phyloP scores from a whole-genome alignment of 768 basidiomycete genomes.

The Galerina sulciceps region DNA sequence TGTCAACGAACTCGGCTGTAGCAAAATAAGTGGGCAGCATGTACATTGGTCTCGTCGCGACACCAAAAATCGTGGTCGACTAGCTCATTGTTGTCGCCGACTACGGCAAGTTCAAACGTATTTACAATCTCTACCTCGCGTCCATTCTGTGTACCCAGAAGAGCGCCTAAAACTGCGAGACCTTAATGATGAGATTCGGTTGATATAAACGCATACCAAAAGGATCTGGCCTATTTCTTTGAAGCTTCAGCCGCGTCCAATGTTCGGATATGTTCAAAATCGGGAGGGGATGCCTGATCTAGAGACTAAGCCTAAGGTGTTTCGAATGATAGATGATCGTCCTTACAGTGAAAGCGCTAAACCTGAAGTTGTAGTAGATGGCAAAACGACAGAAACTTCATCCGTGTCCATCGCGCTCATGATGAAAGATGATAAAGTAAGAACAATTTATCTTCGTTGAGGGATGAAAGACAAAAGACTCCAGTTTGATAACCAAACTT shows the following conservation, averaged over 20 bases:
- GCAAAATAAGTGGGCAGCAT: slow-evolving; percentile 7
- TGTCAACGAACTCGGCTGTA: neutral
- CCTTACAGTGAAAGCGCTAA: slow-evolving; percentile 76
- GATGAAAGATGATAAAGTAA: slow-evolving; percentile 9
- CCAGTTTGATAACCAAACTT: no score
- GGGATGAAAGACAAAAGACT: neutral
- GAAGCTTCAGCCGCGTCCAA: slow-evolving; percentile 82
- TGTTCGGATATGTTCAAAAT: slow-evolving; percentile 98
- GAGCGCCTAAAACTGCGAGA: slow-evolving; percentile 80
- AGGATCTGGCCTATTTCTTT: slow-evolving; percentile 60
- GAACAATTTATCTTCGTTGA: neutral
- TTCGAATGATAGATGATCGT: neutral
- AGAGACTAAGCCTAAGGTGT: slow-evolving; percentile 20
- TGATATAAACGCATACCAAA: slow-evolving; percentile 55
- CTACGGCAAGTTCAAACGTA: slow-evolving; percentile 87
- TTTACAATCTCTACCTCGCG: slow-evolving; percentile 97
- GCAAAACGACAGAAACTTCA: slow-evolving; percentile 74
- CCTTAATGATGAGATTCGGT: slow-evolving; percentile 7
- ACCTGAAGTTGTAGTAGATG: slow-evolving; percentile 73
- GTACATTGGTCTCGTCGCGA: slow-evolving; percentile 88
- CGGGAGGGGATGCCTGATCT: slow-evolving; percentile 87
- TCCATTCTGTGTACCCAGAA: slow-evolving; percentile 92
- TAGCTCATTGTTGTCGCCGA: slow-evolving; percentile 49
- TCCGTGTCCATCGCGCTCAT: slow-evolving; percentile 80
- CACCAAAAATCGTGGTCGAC: slow-evolving; percentile 85